A percentile compares a stretch with the other conserved stretches of the same genome.
These are phyloP conservation scores for Brettanomyces naardenensis DNA, from an alignment of 805 yeast species.

Conservation along the genomic window DNA sequence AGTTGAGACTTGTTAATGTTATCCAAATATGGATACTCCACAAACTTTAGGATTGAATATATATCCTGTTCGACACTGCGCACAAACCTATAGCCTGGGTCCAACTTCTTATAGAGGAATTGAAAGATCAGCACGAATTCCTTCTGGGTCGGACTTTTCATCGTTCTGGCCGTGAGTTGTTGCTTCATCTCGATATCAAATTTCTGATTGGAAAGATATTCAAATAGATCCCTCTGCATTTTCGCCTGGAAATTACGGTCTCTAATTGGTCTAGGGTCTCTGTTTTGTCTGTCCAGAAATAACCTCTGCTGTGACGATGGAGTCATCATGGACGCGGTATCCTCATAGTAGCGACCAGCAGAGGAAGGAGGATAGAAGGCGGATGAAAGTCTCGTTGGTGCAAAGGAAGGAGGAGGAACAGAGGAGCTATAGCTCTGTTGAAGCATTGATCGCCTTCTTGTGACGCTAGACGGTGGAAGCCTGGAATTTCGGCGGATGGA, in stretches of 20 bases:
- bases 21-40: slow-evolving; percentile 76
- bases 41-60: slow-evolving; percentile 50
- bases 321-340: slow-evolving; percentile 6
- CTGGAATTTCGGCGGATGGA: neutral
- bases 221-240: slow-evolving; percentile 61
- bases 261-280: slow-evolving; percentile 72
- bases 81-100: slow-evolving; percentile 68
- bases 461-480: neutral
- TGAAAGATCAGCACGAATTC: slow-evolving; percentile 74
- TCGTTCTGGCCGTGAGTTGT: slow-evolving; percentile 53
- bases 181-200: slow-evolving; percentile 74
- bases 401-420: neutral
- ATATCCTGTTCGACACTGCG: slow-evolving; percentile 71
- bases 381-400: neutral
- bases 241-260: slow-evolving; percentile 60
- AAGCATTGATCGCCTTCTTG: neutral
- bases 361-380: slow-evolving; percentile 9
- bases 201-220: slow-evolving; percentile 51
- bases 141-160: slow-evolving; percentile 77
- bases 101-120: slow-evolving; percentile 69
- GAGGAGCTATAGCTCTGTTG: neutral
- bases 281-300: slow-evolving; percentile 5
- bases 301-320: slow-evolving; percentile 5
- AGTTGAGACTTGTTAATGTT: slow-evolving; percentile 77
- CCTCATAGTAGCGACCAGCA: slow-evolving; percentile 15